Conservation (phyloP, 352 stramenopile species). For the Nothophytophthora sp. region DNA sequence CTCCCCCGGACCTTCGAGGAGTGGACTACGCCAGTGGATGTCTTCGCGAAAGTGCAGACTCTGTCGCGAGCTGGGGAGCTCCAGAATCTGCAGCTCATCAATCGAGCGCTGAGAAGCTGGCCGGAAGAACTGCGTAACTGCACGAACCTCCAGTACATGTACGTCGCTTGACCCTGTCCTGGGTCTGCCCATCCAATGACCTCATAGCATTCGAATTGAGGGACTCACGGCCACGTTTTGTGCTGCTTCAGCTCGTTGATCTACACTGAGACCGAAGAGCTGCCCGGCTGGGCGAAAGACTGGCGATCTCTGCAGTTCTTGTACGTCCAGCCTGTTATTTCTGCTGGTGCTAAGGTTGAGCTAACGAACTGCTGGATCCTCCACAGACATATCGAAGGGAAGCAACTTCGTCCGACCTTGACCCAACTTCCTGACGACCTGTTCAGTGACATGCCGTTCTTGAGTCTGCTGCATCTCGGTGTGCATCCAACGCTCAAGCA, state of each 20-base stretch:
- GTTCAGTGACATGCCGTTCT: conserved; percentile 19
- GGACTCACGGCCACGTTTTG: no score
- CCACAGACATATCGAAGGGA: conserved; percentile 9
- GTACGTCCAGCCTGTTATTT: conserved; percentile 6
- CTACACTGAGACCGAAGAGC: conserved; percentile 17
- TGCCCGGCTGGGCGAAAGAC: conserved; percentile 10
- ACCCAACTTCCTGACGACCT: conserved; percentile 5
- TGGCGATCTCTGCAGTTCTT: conserved; percentile 15
- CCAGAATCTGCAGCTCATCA: conserved; percentile 24
- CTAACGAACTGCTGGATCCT: no score
- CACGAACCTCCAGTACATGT: conserved; percentile 14
- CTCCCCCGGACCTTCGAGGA: conserved; percentile 12
- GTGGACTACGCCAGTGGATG: conserved; percentile 19
- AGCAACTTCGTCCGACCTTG: conserved; percentile 8
- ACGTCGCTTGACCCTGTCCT: not conserved
- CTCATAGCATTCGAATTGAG: no score
- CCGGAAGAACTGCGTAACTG: conserved; percentile 23
- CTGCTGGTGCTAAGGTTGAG: not conserved
- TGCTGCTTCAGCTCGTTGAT: conserved; percentile 7
- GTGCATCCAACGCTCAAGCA: conserved; percentile 9
- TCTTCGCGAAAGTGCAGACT: conserved; percentile 8
- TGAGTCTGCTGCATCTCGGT: conserved; percentile 14
- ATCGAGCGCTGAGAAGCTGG: conserved; percentile 15
- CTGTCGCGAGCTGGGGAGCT: conserved; percentile 19
- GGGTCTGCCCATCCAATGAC: not conserved